Percentiles rank a stretch among this genome's conserved stretches.
phyloP scores from a whole-genome alignment of 768 basidiomycete genomes.

The Mycena latifolia region DNA sequence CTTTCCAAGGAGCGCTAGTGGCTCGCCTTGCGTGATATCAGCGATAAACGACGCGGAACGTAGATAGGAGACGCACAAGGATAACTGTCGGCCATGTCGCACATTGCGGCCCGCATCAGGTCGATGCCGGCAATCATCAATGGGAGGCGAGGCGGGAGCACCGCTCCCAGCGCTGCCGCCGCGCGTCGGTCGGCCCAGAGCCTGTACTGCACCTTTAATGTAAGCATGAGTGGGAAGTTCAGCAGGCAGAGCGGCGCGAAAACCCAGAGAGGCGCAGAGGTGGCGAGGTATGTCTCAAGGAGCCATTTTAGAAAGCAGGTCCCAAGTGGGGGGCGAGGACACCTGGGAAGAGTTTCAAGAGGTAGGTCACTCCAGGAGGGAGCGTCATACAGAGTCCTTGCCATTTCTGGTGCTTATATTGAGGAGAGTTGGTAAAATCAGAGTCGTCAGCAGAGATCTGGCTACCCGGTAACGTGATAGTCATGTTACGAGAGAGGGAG shows the following conservation, averaged over 20 bases:
- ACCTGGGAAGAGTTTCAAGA: conserved; percentile 4
- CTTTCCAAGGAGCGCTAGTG: conserved; percentile 1
- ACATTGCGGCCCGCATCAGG: conserved; percentile 35
- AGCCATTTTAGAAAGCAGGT: conserved; percentile 22
- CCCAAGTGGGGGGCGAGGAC: conserved; percentile 13
- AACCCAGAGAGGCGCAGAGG: conserved; percentile 3
- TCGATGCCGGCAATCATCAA: conserved; percentile 46
- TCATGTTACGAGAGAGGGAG: too few species aligned
- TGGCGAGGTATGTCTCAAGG: background rate
- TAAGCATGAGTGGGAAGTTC: conserved; percentile 9
- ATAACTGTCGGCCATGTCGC: conserved; percentile 44
- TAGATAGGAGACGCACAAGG: conserved; percentile 39
- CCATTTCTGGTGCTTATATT: too few species aligned
- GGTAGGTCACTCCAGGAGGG: conserved; percentile 20
- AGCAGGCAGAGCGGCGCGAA: conserved; percentile 8
- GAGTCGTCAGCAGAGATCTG: too few species aligned
- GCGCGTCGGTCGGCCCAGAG: conserved; percentile 20
- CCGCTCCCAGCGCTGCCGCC: conserved; percentile 39
- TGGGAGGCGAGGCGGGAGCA: conserved; percentile 36
- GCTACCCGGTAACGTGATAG: too few species aligned
- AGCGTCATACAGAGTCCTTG: background rate
- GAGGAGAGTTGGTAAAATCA: too few species aligned
- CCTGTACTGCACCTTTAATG: background rate
- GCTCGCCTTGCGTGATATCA: conserved; percentile 7
- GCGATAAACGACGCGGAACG: background rate